Evolutionary conservation across 2,329 filamentous ascomycete genomes (phyloP).

Genomic region (Fusarium caatingaense): DNA sequence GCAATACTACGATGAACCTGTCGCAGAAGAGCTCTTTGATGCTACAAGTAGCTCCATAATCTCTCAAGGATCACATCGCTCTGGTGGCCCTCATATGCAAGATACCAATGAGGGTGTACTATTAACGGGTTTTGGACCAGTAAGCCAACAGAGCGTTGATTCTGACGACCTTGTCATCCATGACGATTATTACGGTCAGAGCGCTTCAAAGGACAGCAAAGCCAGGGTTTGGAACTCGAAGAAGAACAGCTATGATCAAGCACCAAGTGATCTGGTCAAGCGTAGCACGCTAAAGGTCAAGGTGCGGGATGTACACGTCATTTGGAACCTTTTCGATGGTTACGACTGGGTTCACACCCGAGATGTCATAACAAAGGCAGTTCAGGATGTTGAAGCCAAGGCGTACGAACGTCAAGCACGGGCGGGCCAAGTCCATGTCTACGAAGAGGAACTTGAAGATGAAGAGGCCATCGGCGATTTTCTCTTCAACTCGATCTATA

Average conservation of each 20-base stretch:
- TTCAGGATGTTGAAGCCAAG: constrained; percentile 86
- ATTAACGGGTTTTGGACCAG: constrained; percentile 49
- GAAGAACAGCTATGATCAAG: constrained; percentile 77
- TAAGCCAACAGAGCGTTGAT: constrained; percentile 59
- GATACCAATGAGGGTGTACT: constrained; percentile 54
- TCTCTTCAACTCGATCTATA: constrained; percentile 98
- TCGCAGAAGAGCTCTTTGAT: constrained; percentile 62
- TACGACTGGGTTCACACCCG: constrained; percentile 95
- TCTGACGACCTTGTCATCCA: constrained; percentile 76
- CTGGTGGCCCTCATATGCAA: constrained; percentile 46
- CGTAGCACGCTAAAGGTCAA: constrained; percentile 80
- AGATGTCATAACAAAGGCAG: constrained; percentile 86
- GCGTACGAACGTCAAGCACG: constrained; percentile 79
- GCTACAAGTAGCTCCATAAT: constrained; percentile 52
- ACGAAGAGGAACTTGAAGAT: constrained; percentile 80
- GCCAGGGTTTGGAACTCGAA: constrained; percentile 85
- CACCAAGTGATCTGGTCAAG: constrained; percentile 69
- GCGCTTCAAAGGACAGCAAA: constrained; percentile 69
- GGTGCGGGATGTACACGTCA: constrained; percentile 88
- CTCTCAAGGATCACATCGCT: constrained; percentile 38
- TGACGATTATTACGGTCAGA: constrained; percentile 80
- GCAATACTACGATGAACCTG: constrained; percentile 59
- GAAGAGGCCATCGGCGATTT: constrained; percentile 93
- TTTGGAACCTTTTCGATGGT: constrained; percentile 98
- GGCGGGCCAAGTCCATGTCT: constrained; percentile 65